Evolutionary conservation across 345 rosid species (phyloP).

Genomic region (Anastatica hierochuntica): DNA sequence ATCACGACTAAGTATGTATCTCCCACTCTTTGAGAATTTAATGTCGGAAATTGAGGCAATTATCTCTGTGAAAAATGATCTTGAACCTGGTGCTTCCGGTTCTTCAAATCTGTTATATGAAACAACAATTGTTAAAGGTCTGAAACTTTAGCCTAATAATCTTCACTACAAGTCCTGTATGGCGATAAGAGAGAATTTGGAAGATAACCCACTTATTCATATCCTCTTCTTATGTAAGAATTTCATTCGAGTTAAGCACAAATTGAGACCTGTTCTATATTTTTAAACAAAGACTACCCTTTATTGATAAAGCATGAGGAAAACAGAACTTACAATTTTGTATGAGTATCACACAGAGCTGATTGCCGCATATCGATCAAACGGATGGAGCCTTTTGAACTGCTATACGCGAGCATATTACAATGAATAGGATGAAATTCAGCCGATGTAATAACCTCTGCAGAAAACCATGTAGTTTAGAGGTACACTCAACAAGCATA

Average conservation of each 20-base stretch:
- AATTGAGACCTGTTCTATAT: background rate
- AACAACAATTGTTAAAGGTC: conserved; percentile 9
- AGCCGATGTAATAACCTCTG: conserved; percentile 99
- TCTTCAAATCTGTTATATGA: conserved; percentile 76
- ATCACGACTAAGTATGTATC: conserved; percentile 93
- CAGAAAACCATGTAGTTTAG: conserved; percentile 19
- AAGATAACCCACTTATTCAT: background rate
- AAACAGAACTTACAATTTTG: conserved; percentile 63
- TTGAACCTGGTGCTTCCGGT: conserved; percentile 77
- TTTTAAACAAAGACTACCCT: background rate
- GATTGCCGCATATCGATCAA: conserved; percentile 97
- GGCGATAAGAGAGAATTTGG: background rate
- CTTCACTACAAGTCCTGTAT: background rate
- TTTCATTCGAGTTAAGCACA: background rate
- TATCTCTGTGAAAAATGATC: conserved; percentile 98
- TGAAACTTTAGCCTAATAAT: background rate
- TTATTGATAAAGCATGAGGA: background rate
- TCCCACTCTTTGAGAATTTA: conserved; percentile 80
- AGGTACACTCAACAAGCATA: conserved; percentile 6
- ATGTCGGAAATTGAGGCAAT: conserved; percentile 98
- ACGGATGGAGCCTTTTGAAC: conserved; percentile 98
- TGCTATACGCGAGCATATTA: conserved; percentile 92
- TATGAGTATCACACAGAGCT: conserved; percentile 94
- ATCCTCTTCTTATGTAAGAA: background rate
- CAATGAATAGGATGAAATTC: conserved; percentile 97